Conservation (phyloP, 2,329 filamentous ascomycete species). For the Aspergillus fumigatiaffinis region DNA sequence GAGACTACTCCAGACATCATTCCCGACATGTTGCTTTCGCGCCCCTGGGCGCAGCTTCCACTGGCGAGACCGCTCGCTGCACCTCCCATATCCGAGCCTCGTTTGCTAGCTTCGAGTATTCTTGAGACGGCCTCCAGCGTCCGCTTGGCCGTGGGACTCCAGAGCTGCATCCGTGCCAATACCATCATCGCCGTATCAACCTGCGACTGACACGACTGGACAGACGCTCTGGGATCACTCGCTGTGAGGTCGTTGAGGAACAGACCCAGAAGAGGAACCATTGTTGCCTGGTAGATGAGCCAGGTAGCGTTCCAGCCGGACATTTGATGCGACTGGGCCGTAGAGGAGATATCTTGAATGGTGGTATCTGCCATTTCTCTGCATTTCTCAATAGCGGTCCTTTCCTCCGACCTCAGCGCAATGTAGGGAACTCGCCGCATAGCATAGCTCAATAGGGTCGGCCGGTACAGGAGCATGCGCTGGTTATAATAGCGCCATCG, state of each 20-base stretch:
- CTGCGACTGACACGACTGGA: slow-evolving; percentile 49
- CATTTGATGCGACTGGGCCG: slow-evolving; percentile 70
- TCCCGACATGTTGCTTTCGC: slow-evolving; percentile 9
- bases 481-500: slow-evolving; percentile 79
- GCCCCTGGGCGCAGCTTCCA: slow-evolving; percentile 13
- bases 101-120: slow-evolving; percentile 57
- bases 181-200: slow-evolving; percentile 47
- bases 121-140: slow-evolving; percentile 61
- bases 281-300: slow-evolving; percentile 75
- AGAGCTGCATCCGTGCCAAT: slow-evolving; percentile 55
- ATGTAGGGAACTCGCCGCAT: slow-evolving; percentile 50
- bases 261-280: slow-evolving; percentile 72
- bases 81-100: slow-evolving; percentile 18
- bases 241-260: slow-evolving; percentile 47
- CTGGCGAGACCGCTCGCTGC: slow-evolving; percentile 9
- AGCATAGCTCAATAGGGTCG: slow-evolving; percentile 64
- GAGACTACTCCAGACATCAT: slow-evolving; percentile 10
- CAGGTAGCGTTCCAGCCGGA: slow-evolving; percentile 77
- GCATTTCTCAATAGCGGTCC: slow-evolving; percentile 64
- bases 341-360: slow-evolving; percentile 67
- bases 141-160: slow-evolving; percentile 60
- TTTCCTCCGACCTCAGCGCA: slow-evolving; percentile 57
- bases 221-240: slow-evolving; percentile 59
- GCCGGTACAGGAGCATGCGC: slow-evolving; percentile 70
- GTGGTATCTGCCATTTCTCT: slow-evolving; percentile 65